Evolutionary conservation across 805 yeast species (phyloP).

Genomic region (Cyberlindnera sargentensis): DNA sequence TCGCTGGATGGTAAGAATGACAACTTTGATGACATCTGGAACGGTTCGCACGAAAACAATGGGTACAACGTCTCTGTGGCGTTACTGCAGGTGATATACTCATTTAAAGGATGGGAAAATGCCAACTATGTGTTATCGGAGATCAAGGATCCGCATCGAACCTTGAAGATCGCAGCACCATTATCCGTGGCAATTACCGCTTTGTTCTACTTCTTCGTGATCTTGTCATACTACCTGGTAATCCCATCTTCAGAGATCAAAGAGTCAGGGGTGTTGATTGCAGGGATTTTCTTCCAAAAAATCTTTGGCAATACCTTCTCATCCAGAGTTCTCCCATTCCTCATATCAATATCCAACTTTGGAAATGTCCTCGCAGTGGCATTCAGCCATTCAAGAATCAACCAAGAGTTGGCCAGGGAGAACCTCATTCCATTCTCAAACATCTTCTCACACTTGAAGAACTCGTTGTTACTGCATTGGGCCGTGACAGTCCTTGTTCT

Average conservation of each 20-base stretch:
- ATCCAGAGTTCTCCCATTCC: conserved; percentile 42
- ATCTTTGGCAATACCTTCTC: conserved; percentile 52
- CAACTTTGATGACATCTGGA: conserved; percentile 33
- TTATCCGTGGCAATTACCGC: conserved; percentile 48
- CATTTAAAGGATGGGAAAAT: conserved; percentile 68
- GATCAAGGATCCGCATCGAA: conserved; percentile 47
- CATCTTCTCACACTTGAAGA: conserved; percentile 35
- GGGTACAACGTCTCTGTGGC: conserved; percentile 52
- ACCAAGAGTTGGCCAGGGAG: conserved; percentile 49
- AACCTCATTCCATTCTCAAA: conserved; percentile 42
- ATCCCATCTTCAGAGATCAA: conserved; percentile 38
- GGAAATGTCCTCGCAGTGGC: conserved; percentile 62
- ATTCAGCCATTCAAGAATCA: conserved; percentile 53
- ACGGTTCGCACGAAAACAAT: conserved; percentile 32
- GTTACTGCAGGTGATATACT: conserved; percentile 49
- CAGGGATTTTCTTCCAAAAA: conserved; percentile 52
- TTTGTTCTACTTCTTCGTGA: conserved; percentile 46
- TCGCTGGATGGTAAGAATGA: conserved; percentile 19
- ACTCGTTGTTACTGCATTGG: conserved; percentile 50
- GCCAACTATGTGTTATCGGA: conserved; percentile 58
- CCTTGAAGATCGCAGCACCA: conserved; percentile 56
- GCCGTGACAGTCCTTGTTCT: conserved; percentile 45
- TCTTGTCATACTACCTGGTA: conserved; percentile 44
- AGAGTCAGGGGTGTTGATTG: conserved; percentile 54
- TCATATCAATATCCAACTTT: conserved; percentile 54